Base-by-base conservation (phyloP, 768 basidiomycete species). In the Daedalea quercina region DNA sequence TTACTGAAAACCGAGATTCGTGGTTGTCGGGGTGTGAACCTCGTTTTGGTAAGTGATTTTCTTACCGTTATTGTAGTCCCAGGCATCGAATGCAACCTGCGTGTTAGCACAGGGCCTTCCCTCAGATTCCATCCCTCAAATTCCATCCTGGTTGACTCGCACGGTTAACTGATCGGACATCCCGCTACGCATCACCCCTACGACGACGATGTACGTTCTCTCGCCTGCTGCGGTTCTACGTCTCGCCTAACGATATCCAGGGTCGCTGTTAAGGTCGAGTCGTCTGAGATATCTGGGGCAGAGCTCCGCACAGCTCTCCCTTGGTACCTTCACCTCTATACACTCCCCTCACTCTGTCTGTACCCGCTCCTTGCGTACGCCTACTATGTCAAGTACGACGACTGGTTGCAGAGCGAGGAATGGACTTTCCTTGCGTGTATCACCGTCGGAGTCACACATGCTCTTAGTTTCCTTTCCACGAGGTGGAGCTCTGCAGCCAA, bases 401-500 rank as follows among this genome's bases (percentile, higher is more conserved):
- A 84, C 56, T 96, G 90, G 88, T 73, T 97, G 51, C 79, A 85
- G 63, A 90, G 89, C 53, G 93, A 95, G 70, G 95, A 98, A 67
- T 98, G 94, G 94, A 95, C 96, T 0, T 99, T 98, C 66, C 79
- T 98, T 20, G 90, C 88, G 34, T 93, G 88, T 58, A 86, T 94
- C 13, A 70, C 82, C 2, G 79, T 99, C 8, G 89, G 89, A 20
- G 86, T 81, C 6, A 82, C 87, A 1, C 96, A 98, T 67, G 92
- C 93, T 2, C 77, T 99, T 52, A 93, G 90, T 63, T 99, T 94
- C 69, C 74, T 99, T 43, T 75, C 87, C 12, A 99, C 95, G 0
- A 80, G 80, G 59, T 99, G 96, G 96, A 93, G 82, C 64, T 76
- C 85, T 11, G 80, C 73, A 24, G 88, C 90, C 49, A 79, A 81